Base-by-base conservation (phyloP, 2,329 filamentous ascomycete species). In the Neospermospora avenae region DNA sequence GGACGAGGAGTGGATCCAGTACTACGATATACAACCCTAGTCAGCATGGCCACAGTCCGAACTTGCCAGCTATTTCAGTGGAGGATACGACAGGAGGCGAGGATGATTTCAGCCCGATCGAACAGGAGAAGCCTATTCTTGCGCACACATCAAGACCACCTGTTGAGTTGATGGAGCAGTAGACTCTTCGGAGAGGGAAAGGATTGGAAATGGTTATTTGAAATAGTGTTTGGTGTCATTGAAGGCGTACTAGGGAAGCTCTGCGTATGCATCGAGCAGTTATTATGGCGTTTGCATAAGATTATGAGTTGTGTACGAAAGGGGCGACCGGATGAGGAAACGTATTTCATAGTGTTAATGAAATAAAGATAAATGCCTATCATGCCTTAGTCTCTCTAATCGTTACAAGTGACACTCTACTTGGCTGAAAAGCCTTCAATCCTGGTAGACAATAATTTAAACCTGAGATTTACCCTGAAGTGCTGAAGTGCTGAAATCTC, bases 11-110 rank as follows among this genome's bases (percentile, higher is more conserved):
- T 70, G 79, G 84, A 61, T 87, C 84, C 73, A 85, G 82, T 41
- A 88, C 86, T 0, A 77, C 88, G 55, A 84, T 89, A 69, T 89
- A 86, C 76, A 79, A 84, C 67, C 85, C 86, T 0, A 76, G 77
- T n/a, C 79, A 81, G 63, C 77, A 83, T 65, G 81, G 80, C 20
- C 76, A 74, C 59, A 81, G 78, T 71, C 80, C 83, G 4, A 77
- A 80, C 51, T 73, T 89, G 68, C 86, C 86, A 2, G 84, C 84
- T 39, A 86, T 89, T 62, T 81, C 83, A 39, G 85, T 89, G 13
- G 84, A 88, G 68, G 86, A 89, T 70, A 84, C 85, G 78, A 87
- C 85, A 14, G 80, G 78, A 62, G 80, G 78, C 62, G 79, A 79
- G 44, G 62, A 68, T 53, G 63, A 70, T 39, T 69, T 79, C 63